phyloP scores from a whole-genome alignment of 179 eudicot species.

The Corrigiola litoralis region DNA sequence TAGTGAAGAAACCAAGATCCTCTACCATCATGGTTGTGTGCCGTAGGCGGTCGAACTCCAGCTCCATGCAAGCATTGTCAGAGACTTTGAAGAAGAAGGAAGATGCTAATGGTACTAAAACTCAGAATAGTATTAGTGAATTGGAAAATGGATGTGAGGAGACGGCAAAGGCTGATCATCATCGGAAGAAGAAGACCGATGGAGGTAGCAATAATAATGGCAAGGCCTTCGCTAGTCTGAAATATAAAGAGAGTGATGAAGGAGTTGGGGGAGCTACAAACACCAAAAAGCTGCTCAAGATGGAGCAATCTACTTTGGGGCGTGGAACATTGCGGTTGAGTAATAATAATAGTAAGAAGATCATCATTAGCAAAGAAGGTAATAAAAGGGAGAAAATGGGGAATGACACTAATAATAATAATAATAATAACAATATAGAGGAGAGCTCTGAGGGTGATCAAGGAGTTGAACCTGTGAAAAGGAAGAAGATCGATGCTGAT shows the following conservation, averaged over 20 bases:
- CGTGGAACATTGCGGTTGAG: slow-evolving; percentile 25
- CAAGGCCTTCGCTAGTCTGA: slow-evolving; percentile 2
- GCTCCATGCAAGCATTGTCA: slow-evolving; percentile 27
- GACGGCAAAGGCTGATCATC: slow-evolving; percentile 2
- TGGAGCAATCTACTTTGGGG: slow-evolving; percentile 22
- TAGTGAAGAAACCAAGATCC: slow-evolving; percentile 34
- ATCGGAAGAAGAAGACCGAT: slow-evolving; percentile 20
- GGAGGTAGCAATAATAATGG: background rate
- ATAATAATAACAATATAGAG: no score
- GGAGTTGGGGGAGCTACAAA: background rate
- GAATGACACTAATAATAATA: background rate
- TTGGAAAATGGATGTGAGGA: slow-evolving; percentile 12
- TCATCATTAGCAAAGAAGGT: slow-evolving; percentile 7
- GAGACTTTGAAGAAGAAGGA: slow-evolving; percentile 22
- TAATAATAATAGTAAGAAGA: slow-evolving; percentile 23
- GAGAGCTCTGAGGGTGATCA: slow-evolving; percentile 20
- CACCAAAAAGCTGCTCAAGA: slow-evolving; percentile 18
- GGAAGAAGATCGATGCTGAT: slow-evolving; percentile 13
- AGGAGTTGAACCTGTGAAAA: slow-evolving; percentile 3
- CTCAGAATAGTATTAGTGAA: slow-evolving; percentile 1
- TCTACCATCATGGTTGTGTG: slow-evolving; percentile 35
- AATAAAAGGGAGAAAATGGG: slow-evolving; percentile 9
- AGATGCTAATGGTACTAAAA: background rate
- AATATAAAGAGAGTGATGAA: slow-evolving; percentile 1
- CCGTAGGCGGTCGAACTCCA: slow-evolving; percentile 19